phyloP scores from a whole-genome alignment of 129 eudicot genomes.

The Mikania micrantha region DNA sequence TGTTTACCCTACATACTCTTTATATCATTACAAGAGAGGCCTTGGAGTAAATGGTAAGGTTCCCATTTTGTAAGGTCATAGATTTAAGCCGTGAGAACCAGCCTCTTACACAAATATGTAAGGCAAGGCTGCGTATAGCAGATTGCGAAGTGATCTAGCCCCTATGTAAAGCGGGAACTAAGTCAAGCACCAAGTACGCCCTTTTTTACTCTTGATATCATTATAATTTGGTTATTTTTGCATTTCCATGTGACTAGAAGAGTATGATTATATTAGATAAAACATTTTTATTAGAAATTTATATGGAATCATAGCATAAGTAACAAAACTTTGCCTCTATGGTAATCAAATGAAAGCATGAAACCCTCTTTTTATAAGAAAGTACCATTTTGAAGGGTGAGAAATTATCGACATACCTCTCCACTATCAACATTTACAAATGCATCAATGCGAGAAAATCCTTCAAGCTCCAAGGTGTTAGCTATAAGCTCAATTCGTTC shows the following conservation, averaged over 20 bases:
- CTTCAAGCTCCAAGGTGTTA: conserved; percentile 72
- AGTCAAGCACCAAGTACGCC: too few species aligned
- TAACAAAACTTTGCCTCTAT: neutral
- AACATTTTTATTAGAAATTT: neutral
- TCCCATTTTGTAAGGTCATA: too few species aligned
- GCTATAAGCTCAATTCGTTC: conserved; percentile 79
- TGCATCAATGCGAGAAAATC: conserved; percentile 94
- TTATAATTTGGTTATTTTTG: too few species aligned
- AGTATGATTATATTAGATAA: neutral
- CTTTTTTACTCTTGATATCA: too few species aligned
- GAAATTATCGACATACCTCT: conserved; percentile 43
- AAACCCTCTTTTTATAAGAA: neutral
- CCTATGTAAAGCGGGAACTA: too few species aligned
- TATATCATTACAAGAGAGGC: too few species aligned
- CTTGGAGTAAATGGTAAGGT: too few species aligned
- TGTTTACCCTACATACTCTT: too few species aligned
- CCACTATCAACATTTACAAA: conserved; percentile 89
- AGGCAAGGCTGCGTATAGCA: too few species aligned
- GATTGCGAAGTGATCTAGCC: too few species aligned
- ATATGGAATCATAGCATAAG: neutral
- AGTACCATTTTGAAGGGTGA: neutral
- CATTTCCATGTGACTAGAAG: neutral
- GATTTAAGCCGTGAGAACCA: too few species aligned
- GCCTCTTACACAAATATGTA: too few species aligned
- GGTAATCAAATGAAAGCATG: neutral